Percentiles rank a stretch among this genome's conserved stretches.
These are phyloP conservation scores for Leccinum pachyderme DNA, from an alignment of 1,284 basidiomycete species.

Conservation along the genomic window DNA sequence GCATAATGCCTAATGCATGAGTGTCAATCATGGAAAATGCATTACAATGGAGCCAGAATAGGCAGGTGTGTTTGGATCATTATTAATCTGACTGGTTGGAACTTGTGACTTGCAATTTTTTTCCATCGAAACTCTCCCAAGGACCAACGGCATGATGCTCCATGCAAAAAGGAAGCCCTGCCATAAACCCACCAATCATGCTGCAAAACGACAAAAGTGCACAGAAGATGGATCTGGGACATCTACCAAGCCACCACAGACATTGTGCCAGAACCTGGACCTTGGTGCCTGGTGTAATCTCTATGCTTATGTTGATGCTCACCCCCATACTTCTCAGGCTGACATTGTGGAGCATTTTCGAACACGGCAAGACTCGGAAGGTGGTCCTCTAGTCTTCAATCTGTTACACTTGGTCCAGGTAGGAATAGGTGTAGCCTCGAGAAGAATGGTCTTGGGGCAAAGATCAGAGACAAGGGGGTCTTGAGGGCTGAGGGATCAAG, in stretches of 20 bases:
- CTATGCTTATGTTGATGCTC: not conserved
- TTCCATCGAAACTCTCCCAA: not conserved
- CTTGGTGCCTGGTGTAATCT: not conserved
- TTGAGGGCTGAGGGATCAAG: too few relatives aligned
- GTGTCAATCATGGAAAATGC: not conserved
- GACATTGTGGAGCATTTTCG: not conserved
- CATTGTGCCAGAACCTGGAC: not conserved
- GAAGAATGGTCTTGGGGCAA: too few relatives aligned
- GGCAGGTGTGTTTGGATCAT: too few relatives aligned
- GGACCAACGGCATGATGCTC: not conserved
- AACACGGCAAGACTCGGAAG: not conserved
- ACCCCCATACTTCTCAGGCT: not conserved
- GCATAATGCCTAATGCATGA: not conserved
- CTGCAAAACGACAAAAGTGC: not conserved
- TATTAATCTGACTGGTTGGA: not conserved
- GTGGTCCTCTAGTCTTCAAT: too few relatives aligned
- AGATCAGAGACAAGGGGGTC: too few relatives aligned
- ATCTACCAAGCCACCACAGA: not conserved
- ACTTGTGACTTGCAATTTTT: not conserved
- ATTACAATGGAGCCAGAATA: not conserved
- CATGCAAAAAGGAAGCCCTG: not conserved
- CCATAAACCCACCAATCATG: not conserved
- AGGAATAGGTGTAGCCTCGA: too few relatives aligned
- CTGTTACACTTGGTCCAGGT: too few relatives aligned
- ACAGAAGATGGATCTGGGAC: not conserved